Base-by-base conservation (phyloP, 108 stramenopile species). In the Nitzschia sp. region DNA sequence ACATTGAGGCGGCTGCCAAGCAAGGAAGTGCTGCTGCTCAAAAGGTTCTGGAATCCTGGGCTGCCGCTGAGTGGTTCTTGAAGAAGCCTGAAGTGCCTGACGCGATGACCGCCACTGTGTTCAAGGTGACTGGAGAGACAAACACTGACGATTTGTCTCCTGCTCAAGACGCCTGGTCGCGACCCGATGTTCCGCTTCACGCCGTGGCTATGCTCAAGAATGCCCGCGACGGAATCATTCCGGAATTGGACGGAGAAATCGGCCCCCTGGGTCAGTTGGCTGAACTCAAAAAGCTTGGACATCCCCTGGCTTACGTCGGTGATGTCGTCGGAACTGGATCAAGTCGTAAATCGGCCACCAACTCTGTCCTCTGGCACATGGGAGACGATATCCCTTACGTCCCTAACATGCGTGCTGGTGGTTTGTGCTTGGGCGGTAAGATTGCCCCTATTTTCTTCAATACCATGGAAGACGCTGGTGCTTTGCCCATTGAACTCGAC, bases 401-500 rank as follows among this genome's bases (percentile, higher is more conserved):
- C 17, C 97, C 97, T 59, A 97, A 97, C 59, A 87, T 96, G 65
- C 83, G 89, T 62, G 54, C 71, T n/a, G 97, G 97, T 18, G 92
- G 95, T 23, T 81, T 97, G 46, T 96, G 95, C 62, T 81, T 97
- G 72, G 97, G 97, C 8, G 82, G 82, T 45, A 97, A 97, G 89
- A 97, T 97, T 76, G 97, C 97, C 25, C 97, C 97, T 47, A 97
- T 97, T 60, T 97, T 97, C 80, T 97, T 90, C 83, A 97, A 97
- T 73, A 97, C 97, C 76, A 96, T 96, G 93, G 95, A 97, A 81
- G 97, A 97, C 78, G 92, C 93, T 18, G 97, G 97, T 36, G 89
- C 97, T n/a, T 76, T 97, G 23, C 97, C 97, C 47, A 92, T 97
- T 67, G 97, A 97, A 70, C 79, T 97, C 78, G 88, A 92, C 68